These are phyloP conservation scores for Pyrenopolyporus hunteri DNA, from an alignment of 495 filamentous ascomycete species.

Conservation along the genomic window DNA sequence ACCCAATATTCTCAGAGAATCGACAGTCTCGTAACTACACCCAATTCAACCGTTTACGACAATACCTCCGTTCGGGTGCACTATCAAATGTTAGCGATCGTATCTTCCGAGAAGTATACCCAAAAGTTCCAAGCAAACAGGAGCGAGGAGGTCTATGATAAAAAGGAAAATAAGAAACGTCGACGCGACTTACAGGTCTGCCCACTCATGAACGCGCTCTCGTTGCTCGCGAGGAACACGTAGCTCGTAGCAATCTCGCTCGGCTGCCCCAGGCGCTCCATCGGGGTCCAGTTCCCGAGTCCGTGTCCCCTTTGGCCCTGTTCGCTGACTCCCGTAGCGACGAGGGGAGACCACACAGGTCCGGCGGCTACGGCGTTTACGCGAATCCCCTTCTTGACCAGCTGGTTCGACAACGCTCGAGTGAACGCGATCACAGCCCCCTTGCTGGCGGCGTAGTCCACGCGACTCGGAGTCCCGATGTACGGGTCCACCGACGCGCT, in stretches of 20 bases:
- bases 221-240: slow-evolving; percentile 64
- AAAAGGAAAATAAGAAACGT: not conserved
- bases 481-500: slow-evolving; percentile 62
- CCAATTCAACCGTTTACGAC: slow-evolving; percentile 2
- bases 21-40: not conserved
- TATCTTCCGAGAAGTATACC: not conserved
- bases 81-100: not conserved
- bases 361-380: slow-evolving; percentile 69
- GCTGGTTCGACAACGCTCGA: slow-evolving; percentile 58
- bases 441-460: slow-evolving; percentile 66
- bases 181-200: slow-evolving; percentile 45
- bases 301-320: slow-evolving; percentile 60
- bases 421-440: slow-evolving; percentile 68
- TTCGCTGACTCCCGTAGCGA: slow-evolving; percentile 56
- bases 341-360: slow-evolving; percentile 63
- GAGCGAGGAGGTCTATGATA: not conserved
- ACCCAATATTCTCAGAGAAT: not conserved
- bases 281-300: slow-evolving; percentile 52
- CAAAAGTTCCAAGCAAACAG: not conserved
- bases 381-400: slow-evolving; percentile 61
- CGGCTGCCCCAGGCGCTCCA: slow-evolving; percentile 64
- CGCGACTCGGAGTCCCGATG: slow-evolving; percentile 57
- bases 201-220: slow-evolving; percentile 62
- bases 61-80: slow-evolving; percentile 45
- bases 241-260: slow-evolving; percentile 68